Evolutionary conservation across 2,329 filamentous ascomycete genomes (phyloP), one percentile per base, ranked within the genome.

Genomic region (Botrytis fragariae): DNA sequence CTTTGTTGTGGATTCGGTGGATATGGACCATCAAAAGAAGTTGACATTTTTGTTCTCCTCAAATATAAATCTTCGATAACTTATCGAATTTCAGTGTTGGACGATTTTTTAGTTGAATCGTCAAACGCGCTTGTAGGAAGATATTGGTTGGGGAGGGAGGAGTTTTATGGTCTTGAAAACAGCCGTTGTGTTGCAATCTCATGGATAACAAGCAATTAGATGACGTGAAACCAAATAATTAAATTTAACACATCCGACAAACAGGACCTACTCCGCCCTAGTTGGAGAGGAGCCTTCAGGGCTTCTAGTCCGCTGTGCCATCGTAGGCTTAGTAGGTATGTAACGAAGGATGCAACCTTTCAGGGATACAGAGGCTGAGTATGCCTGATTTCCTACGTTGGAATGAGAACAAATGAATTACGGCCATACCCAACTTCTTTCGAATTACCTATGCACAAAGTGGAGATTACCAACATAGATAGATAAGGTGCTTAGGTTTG

Each of bases 331-430:
- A 61, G 51, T 57, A 22, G 37, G 25, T 57, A 29, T 59, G 67
- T 35, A 59, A 69, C 48, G 71, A 72, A 69, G 63, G 71, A 72
- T 69, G 63, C 62, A 57, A 32, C 18, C n/a, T 18, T 72, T 29
- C 71, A 69, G 42, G 71, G 71, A 42, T 48, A 12, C 20, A 42
- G 54, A 72, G 71, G 71, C 71, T 69, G 60, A 69, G 71, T 51
- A 69, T 59, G 37, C 51, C n/a, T 69, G 25, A 32, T 72, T 42
- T 22, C 32, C 51, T 60, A 32, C 7, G 25, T 60, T 72, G 29
- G 29, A 60, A 37, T 45, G 22, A n/a, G 22, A 60, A 42, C 4
- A 35, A 68, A 69, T 35, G 51, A 61, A 35, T 44, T 12, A 44
- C 22, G 20, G 62, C 45, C 62, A 45, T 67, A 42, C 44, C 22